Conservation (phyloP, 441 rosid species). For the Metrosideros polymorpha region DNA sequence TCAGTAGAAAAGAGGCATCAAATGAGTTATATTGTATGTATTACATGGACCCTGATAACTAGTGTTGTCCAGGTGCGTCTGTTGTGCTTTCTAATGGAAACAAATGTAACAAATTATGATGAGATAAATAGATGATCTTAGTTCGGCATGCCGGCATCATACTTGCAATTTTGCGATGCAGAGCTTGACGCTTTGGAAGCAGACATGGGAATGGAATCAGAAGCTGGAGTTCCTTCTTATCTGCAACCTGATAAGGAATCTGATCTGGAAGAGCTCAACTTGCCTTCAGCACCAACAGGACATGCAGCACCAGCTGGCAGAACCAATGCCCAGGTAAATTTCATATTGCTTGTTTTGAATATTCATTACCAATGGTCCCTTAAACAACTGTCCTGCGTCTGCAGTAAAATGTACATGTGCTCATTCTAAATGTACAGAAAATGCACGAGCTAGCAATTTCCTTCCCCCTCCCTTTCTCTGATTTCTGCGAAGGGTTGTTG, state of each 20-base stretch:
- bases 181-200: conserved; percentile 78
- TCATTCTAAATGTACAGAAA: neutral
- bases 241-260: conserved; percentile 77
- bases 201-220: conserved; percentile 63
- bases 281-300: conserved; percentile 82
- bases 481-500: neutral
- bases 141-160: neutral
- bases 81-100: neutral
- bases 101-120: neutral
- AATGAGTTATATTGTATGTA: neutral
- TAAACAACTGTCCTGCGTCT: neutral
- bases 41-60: neutral
- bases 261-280: conserved; percentile 62
- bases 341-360: neutral
- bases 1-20: neutral
- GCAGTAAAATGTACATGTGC: neutral
- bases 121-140: neutral
- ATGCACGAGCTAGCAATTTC: neutral
- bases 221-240: conserved; percentile 85
- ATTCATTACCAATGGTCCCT: neutral
- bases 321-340: conserved; percentile 47
- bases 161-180: conserved; percentile 16
- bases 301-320: conserved; percentile 45
- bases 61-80: neutral
- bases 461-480: neutral